A percentile compares a stretch with the other conserved stretches of the same genome.
Conservation (phyloP, 768 basidiomycete species). For the Amylocystis lapponica region DNA sequence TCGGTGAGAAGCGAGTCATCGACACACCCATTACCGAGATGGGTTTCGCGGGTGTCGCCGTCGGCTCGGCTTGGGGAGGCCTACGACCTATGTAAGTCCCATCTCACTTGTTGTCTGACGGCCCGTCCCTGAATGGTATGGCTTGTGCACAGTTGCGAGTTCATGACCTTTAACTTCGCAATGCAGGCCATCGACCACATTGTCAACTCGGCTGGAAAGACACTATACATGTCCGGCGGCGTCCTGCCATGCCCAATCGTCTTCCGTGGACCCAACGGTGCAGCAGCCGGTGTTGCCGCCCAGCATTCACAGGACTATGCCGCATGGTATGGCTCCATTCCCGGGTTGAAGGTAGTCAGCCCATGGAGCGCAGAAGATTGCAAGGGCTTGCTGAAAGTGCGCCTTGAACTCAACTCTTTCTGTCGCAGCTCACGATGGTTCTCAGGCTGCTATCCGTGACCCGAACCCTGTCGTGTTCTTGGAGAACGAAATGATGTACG, state of each 20-base stretch:
- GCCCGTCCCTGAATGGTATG: neutral
- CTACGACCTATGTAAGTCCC: slow-evolving; percentile 78
- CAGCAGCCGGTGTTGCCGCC: slow-evolving; percentile 92
- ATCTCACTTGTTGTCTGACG: no score
- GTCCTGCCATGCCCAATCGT: slow-evolving; percentile 98
- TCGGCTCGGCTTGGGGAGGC: slow-evolving; percentile 91
- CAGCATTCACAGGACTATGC: slow-evolving; percentile 99
- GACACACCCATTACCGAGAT: slow-evolving; percentile 98
- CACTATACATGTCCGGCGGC: slow-evolving; percentile 99
- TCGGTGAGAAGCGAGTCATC: slow-evolving; percentile 96
- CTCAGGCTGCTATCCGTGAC: slow-evolving; percentile 90
- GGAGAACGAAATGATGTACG: slow-evolving; percentile 99
- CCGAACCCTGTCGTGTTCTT: slow-evolving; percentile 98
- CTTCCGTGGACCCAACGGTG: slow-evolving; percentile 99
- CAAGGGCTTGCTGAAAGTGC: slow-evolving; percentile 93
- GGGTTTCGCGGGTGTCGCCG: slow-evolving; percentile 96
- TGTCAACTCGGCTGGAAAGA: slow-evolving; percentile 99
- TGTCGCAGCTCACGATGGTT: no score
- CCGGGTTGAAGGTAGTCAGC: slow-evolving; percentile 95
- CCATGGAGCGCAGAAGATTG: slow-evolving; percentile 99
- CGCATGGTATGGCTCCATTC: slow-evolving; percentile 89
- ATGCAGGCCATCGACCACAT: slow-evolving; percentile 99
- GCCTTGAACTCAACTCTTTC: slow-evolving; percentile 9
- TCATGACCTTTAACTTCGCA: slow-evolving; percentile 99
- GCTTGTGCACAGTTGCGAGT: slow-evolving; percentile 71